Percentiles rank a stretch among this genome's conserved stretches.
Evolutionary conservation across 495 filamentous ascomycete species (phyloP).

Genomic region (Sordaria brevicollis): DNA sequence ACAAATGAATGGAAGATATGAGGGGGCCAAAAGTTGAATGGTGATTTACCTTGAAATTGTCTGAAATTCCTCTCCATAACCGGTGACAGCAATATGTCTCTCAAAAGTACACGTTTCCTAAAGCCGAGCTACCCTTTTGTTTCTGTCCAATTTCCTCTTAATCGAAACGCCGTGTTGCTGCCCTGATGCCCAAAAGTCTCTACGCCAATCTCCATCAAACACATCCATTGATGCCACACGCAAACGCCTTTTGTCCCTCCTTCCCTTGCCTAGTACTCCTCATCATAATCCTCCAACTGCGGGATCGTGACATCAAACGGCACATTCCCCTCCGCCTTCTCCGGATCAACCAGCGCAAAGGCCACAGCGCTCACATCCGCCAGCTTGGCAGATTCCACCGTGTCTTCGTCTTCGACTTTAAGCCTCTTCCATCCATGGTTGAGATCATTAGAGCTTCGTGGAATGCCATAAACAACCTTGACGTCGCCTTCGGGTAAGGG

Average conservation of each 20-base stretch:
- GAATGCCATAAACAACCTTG: slow-evolving; percentile 32
- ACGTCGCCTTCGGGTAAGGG: slow-evolving; percentile 25
- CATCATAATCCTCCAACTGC: slow-evolving; percentile 35
- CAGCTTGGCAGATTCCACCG: slow-evolving; percentile 27
- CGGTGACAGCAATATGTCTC: neutral
- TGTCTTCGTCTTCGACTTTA: slow-evolving; percentile 22
- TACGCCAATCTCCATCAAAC: neutral
- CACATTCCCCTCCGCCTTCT: slow-evolving; percentile 38
- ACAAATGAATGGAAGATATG: neutral
- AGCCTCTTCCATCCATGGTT: slow-evolving; percentile 32
- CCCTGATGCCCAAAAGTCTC: neutral
- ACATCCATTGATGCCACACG: neutral
- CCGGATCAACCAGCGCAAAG: slow-evolving; percentile 50
- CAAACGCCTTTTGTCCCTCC: neutral
- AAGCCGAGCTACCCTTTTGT: neutral
- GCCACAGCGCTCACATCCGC: slow-evolving; percentile 53
- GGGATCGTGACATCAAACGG: slow-evolving; percentile 59
- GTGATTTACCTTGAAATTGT: neutral
- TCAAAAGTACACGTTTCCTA: neutral
- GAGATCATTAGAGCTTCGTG: slow-evolving; percentile 18
- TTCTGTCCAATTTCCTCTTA: neutral
- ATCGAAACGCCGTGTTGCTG: neutral
- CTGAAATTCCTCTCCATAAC: neutral
- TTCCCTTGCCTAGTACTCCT: neutral
- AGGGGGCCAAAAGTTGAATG: neutral